A percentile compares a stretch with the other conserved stretches of the same genome.
These are phyloP conservation scores for Viola odorata DNA, from an alignment of 345 rosid genomes.

Conservation along the genomic window DNA sequence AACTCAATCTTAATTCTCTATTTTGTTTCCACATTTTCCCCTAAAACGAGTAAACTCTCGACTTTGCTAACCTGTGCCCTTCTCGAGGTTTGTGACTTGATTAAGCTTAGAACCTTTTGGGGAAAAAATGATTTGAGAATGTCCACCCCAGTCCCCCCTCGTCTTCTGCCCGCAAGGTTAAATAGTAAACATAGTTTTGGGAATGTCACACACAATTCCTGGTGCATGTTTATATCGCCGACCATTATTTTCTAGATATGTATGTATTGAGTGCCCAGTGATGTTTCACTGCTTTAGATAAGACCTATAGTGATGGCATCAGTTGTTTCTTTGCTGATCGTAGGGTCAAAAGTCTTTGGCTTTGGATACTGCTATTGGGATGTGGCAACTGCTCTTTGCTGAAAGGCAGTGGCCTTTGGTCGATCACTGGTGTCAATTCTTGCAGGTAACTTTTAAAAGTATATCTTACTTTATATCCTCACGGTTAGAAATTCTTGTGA, in stretches of 20 bases:
- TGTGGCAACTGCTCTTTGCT: constrained; percentile 98
- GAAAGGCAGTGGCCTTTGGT: constrained; percentile 91
- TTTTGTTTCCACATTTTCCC: no score
- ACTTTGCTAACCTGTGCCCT: no score
- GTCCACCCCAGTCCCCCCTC: no score
- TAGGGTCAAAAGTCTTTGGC: constrained; percentile 99
- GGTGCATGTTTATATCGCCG: neutral
- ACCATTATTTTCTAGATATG: no score
- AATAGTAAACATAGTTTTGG: neutral
- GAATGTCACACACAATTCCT: neutral
- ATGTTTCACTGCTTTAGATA: neutral
- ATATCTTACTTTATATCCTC: neutral
- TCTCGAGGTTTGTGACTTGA: no score
- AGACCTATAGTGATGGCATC: neutral
- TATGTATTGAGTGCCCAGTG: neutral
- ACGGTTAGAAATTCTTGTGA: neutral
- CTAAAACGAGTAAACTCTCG: no score
- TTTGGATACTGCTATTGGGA: constrained; percentile 95
- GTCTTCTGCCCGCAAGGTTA: no score
- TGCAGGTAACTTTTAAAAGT: constrained; percentile 52
- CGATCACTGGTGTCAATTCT: constrained; percentile 94
- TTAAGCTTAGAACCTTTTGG: no score
- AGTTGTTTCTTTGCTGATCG: constrained; percentile 5
- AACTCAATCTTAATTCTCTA: no score
- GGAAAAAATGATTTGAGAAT: no score